Base-by-base conservation (phyloP, 306 rosid genomes). In the Vigna reflexopilosa region DNA sequence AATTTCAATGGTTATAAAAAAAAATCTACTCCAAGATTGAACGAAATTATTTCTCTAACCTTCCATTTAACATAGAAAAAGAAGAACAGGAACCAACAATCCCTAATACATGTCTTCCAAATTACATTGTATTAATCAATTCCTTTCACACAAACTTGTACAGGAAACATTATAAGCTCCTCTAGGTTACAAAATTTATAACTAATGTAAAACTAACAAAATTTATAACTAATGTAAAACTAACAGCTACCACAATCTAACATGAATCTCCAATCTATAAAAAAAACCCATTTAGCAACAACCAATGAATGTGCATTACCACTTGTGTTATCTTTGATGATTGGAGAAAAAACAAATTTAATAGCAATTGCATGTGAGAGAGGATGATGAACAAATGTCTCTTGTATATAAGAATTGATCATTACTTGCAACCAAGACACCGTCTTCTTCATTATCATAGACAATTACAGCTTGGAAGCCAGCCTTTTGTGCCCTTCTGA, bases 381-480 rank as follows among this genome's bases (percentile, higher is more conserved):
- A 82, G 66, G 72, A 65, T 36, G 52, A 72, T 70, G 67, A 79
- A 76, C 72, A 73, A 66, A 77, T 71, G 47, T 42, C 7, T 32
- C 61, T 42, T 54, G 17, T 3, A 50, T 13, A 55, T 34, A 83
- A 80, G 54, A 86, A 75, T 42, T 66, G 84, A 63, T 74, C 78
- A 81, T 95, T 96, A 96, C 99, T 96, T 68, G 98, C 91, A 85
- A 96, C 98, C 76, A 96, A 78, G 81, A 67, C 49, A 56, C 91
- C 89, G 6, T 79, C 75, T 13, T 90, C 92, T 83, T 89, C 98
- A 75, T 89, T 84, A 77, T 96, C 99, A 73, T 88, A 93, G 75
- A 96, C 78, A 80, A 96, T 83, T 78, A 91, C 99, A 84, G 99
- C 98, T 90, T 86, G 84, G 83, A 83, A 96, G 66, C 97, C 98